Evolutionary conservation across 2,329 filamentous ascomycete species (phyloP).

Genomic region (Talaromyces sp.): DNA sequence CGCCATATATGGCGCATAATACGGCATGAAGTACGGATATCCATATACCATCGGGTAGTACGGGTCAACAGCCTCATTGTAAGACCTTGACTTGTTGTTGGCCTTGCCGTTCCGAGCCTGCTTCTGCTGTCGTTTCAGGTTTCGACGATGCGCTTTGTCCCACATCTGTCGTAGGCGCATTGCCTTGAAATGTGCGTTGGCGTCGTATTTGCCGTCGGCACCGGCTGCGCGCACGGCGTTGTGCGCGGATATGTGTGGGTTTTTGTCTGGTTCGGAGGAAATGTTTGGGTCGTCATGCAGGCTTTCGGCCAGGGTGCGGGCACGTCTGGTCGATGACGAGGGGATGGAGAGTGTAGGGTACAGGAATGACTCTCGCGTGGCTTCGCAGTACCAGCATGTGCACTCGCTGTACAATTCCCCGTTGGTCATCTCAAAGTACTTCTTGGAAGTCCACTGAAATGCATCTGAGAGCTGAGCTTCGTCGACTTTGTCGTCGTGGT

Average conservation of each 20-base stretch:
- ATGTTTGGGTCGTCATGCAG: constrained; percentile 40
- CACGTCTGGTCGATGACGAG: constrained; percentile 46
- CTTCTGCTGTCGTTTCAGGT: constrained; percentile 27
- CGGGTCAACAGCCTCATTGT: constrained; percentile 22
- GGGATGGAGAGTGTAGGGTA: constrained; percentile 38
- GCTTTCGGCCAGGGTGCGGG: constrained; percentile 49
- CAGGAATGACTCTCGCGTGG: constrained; percentile 58
- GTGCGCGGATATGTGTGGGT: constrained; percentile 70
- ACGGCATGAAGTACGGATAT: constrained; percentile 44
- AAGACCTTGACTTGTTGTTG: constrained; percentile 29
- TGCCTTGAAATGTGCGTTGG: constrained; percentile 28
- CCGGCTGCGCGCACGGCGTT: constrained; percentile 54
- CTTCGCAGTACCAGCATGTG: constrained; percentile 81
- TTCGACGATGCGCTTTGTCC: constrained; percentile 34
- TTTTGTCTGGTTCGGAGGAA: constrained; percentile 52
- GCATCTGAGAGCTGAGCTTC: constrained; percentile 60
- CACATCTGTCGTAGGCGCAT: constrained; percentile 56
- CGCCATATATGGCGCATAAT: constrained; percentile 47
- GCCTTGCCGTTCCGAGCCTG: neutral
- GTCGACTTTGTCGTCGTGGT: constrained; percentile 81
- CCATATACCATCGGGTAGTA: constrained; percentile 43
- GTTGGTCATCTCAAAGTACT: constrained; percentile 62
- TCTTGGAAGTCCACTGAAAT: constrained; percentile 70
- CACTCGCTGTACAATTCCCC: constrained; percentile 70
- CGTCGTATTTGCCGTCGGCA: constrained; percentile 20